A percentile compares a stretch with the other conserved stretches of the same genome.
phyloP scores from a whole-genome alignment of 768 basidiomycete species.

The Rhizopogon vinicolor region DNA sequence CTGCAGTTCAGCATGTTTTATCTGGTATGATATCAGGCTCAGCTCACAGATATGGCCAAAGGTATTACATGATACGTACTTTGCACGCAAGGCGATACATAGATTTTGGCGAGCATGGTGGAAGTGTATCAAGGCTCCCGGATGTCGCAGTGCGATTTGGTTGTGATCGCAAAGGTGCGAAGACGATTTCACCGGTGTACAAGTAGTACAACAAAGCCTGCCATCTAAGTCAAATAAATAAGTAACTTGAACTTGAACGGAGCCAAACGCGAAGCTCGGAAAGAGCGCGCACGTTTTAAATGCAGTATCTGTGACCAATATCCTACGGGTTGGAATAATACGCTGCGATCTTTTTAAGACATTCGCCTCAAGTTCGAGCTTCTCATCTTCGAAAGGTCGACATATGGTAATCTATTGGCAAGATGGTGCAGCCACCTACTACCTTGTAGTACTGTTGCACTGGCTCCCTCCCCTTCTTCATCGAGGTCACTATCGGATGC shows the following conservation, averaged over 20 bases:
- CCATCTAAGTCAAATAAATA: slow-evolving; percentile 20
- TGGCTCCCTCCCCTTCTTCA: slow-evolving; percentile 8
- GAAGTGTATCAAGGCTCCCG: not conserved
- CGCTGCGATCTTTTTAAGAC: not conserved
- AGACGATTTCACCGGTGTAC: slow-evolving; percentile 27
- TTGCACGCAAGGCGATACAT: slow-evolving; percentile 34
- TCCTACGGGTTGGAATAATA: not conserved
- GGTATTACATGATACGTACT: slow-evolving; percentile 9
- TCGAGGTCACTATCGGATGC: slow-evolving; percentile 22
- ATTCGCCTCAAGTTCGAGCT: not conserved
- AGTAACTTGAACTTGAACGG: no score
- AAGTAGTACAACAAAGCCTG: slow-evolving; percentile 29
- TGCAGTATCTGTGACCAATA: slow-evolving; percentile 8
- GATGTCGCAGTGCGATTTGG: not conserved
- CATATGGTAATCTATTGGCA: not conserved
- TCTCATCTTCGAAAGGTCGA: not conserved
- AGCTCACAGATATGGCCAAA: not conserved
- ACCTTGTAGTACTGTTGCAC: not conserved
- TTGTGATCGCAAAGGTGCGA: slow-evolving; percentile 19
- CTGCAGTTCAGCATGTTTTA: slow-evolving; percentile 14
- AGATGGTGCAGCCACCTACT: not conserved
- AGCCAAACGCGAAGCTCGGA: not conserved
- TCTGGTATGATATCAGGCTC: slow-evolving; percentile 4
- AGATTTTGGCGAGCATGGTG: slow-evolving; percentile 30
- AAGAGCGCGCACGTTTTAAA: slow-evolving; percentile 4